Base-by-base conservation (phyloP, 495 filamentous ascomycete genomes). In the Xeromyces bisporus region DNA sequence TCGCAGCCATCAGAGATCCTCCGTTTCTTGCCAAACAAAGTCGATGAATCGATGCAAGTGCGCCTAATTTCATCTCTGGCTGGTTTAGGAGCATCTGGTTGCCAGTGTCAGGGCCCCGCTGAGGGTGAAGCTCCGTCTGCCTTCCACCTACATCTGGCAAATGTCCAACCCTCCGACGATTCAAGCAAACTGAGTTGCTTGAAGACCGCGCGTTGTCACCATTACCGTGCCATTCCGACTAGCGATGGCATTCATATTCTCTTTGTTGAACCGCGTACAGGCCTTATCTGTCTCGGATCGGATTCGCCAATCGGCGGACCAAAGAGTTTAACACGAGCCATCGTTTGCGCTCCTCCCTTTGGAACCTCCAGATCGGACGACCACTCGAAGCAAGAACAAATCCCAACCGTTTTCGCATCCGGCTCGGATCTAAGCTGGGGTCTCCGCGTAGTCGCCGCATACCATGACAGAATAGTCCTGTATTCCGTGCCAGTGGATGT, bases 221-320 rank as follows among this genome's bases (percentile, higher is more conserved):
- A 83, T 41, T 78, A 73, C 39, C 66, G 63, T 7, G 77, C 77
- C 4, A 52, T 78, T 3, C 78, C 78, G 1, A 53, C 80, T 26
- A 73, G 72, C 37, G 77, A 82, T 47, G 75, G 77, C 1, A 57
- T 68, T 24, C 73, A 81, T 37, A 57, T 84, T 18, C 50, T 81
- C 14, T 84, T 79, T 53, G 73, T 71, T 6, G 77, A 82, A 35
- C 75, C 76, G 3, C 51, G 51, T 5, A 68, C 62, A 12, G 64
- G 60, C 5, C 34, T 60, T 2, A 56, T 82, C n/a, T 79, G 69
- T 39, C 56, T 84, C 3, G 77, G 78, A 3, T 68, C 63, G 32
- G 73, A 80, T 50, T 60, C 71, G 1, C 75, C 71, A n/a, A 50
- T 70, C 14, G 69, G 66, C 10, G 61, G 64, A 9, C 54, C 55